Evolutionary conservation across 2,329 filamentous ascomycete genomes (phyloP).

Genomic region (Fusarium sp.): DNA sequence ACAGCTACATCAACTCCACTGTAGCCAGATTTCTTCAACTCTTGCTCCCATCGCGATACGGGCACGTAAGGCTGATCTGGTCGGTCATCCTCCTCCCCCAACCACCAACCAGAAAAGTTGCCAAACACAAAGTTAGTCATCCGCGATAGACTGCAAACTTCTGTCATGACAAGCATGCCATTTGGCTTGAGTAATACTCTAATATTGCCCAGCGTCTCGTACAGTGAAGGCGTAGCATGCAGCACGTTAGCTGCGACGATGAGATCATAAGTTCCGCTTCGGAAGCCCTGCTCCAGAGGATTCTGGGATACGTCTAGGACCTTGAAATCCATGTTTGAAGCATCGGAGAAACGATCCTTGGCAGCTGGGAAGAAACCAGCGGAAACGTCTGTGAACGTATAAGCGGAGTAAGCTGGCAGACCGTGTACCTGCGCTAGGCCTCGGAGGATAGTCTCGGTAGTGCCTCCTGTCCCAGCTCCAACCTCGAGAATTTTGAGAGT

Average conservation of each 20-base stretch:
- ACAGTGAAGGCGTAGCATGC: constrained; percentile 43
- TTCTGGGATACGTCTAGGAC: constrained; percentile 36
- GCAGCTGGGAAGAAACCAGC: constrained; percentile 45
- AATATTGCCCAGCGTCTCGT: constrained; percentile 31
- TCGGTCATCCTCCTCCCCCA: constrained; percentile 2
- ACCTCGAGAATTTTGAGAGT: constrained; percentile 50
- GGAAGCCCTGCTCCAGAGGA: constrained; percentile 28
- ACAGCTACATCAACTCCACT: constrained; percentile 1
- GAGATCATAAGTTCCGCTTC: constrained; percentile 31
- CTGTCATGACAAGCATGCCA: constrained; percentile 43
- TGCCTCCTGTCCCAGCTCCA: constrained; percentile 47
- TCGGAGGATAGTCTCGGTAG: constrained; percentile 5
- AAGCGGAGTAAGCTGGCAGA: constrained; percentile 37
- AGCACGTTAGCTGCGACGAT: constrained; percentile 44
- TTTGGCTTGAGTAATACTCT: constrained; percentile 38
- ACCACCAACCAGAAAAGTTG: constrained; percentile 47
- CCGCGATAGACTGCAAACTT: constrained; percentile 27
- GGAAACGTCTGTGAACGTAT: constrained; percentile 54
- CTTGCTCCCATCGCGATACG: constrained; percentile 6
- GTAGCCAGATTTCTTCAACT: background rate
- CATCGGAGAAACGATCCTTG: constrained; percentile 8
- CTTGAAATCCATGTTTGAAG: constrained; percentile 34
- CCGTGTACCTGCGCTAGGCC: background rate
- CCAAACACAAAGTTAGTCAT: constrained; percentile 39
- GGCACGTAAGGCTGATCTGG: constrained; percentile 7